A percentile compares a stretch with the other conserved stretches of the same genome.
phyloP scores from a whole-genome alignment of 2,329 filamentous ascomycete species.

The Trichophyton equinum region DNA sequence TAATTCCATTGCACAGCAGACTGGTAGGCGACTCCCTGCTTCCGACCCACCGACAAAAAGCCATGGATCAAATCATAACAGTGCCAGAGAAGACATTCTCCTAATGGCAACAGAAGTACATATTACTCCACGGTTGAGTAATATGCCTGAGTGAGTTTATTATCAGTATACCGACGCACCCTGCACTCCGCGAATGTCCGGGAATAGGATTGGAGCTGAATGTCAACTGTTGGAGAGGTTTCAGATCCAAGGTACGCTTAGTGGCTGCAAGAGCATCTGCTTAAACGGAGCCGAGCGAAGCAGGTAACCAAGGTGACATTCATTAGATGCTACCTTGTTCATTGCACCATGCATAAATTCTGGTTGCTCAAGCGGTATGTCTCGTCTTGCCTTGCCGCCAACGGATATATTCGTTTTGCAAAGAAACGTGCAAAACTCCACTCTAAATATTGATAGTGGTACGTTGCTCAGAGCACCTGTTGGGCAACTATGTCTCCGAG shows the following conservation, averaged over 20 bases:
- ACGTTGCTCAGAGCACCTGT: background rate
- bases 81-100: background rate
- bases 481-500: background rate
- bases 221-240: constrained; percentile 2
- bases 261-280: background rate
- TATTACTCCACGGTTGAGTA: background rate
- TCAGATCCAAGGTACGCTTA: background rate
- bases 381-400: background rate
- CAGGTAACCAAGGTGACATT: background rate
- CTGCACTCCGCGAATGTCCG: background rate
- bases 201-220: background rate
- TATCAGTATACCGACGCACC: background rate
- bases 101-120: background rate
- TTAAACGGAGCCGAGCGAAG: background rate
- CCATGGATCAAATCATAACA: background rate
- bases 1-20: background rate
- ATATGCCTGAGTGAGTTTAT: too few species aligned
- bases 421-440: background rate
- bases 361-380: background rate
- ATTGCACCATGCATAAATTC: background rate
- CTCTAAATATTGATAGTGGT: background rate
- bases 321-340: background rate
- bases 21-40: background rate
- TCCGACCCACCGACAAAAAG: background rate
- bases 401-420: background rate